These are phyloP conservation scores for Ceratocystis huliohia DNA, from an alignment of 2,329 filamentous ascomycete species.

Conservation along the genomic window DNA sequence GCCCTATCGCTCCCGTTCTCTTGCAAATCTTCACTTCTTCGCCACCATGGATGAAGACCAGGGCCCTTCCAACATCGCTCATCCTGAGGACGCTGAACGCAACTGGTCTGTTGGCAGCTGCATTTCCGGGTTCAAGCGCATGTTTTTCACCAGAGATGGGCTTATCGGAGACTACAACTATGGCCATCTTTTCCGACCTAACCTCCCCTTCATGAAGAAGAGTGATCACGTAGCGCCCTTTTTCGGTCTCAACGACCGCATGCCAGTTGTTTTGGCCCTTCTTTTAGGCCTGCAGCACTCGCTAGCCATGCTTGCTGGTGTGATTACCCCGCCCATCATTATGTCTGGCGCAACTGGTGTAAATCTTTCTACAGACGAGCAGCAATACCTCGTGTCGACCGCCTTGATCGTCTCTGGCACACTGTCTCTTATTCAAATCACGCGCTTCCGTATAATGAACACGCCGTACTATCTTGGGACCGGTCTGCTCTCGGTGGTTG, in stretches of 20 bases:
- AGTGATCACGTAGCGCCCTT: constrained; percentile 52
- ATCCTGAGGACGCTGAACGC: constrained; percentile 27
- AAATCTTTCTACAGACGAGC: constrained; percentile 46
- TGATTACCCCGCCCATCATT: constrained; percentile 69
- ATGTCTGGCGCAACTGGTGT: constrained; percentile 49
- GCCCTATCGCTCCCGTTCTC: not conserved
- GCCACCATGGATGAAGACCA: constrained; percentile 44
- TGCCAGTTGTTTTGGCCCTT: constrained; percentile 62
- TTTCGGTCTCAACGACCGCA: constrained; percentile 67
- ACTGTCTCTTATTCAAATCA: constrained; percentile 64
- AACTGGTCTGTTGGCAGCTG: constrained; percentile 24
- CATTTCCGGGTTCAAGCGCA: constrained; percentile 25
- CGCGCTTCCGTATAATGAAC: constrained; percentile 57
- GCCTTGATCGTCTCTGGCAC: constrained; percentile 68
- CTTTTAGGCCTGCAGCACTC: constrained; percentile 70
- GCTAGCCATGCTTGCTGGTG: constrained; percentile 60
- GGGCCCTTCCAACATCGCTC: constrained; percentile 39
- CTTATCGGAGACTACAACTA: constrained; percentile 83
- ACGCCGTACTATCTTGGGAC: constrained; percentile 66
- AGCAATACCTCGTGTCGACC: constrained; percentile 69
- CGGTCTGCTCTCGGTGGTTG: constrained; percentile 66
- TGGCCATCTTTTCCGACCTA: constrained; percentile 69
- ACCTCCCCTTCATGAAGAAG: constrained; percentile 69
- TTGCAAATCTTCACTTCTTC: not conserved
- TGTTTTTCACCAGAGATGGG: constrained; percentile 51